Evolutionary conservation across 192 early-diverging fungal species (phyloP), one percentile per base, ranked within the genome.

Genomic region (Mortierella antarctica): DNA sequence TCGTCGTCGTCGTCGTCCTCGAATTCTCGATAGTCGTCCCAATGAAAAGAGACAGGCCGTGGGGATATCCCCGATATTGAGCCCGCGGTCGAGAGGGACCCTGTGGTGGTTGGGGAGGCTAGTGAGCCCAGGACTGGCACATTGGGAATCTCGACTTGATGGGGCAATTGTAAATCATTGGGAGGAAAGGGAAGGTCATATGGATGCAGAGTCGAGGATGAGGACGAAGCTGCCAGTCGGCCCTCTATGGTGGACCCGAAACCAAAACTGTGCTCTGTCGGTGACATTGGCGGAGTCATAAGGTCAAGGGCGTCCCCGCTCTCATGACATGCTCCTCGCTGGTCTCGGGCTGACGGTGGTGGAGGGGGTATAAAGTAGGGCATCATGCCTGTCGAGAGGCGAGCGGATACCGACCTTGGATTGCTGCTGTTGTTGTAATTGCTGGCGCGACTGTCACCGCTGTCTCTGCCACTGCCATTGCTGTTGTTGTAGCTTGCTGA

Each of bases 261-360:
- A 7, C 23, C 65, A 60, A 80, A 80, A 31, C 62, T 61, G n/a
- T 56, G 47, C 18, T 80, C 77, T 2, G 77, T 80, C 20, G 77
- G 77, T 11, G 77, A 80, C 77, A 80, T 80, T 40, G 77, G 77
- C 0, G 77, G 77, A 15, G 77, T 80, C 68, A 80, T 80, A 50
- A 80, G 44, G 1, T 67, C 66, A 41, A 68, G 60, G 56, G 71
- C 77, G 1, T 65, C 58, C 5, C 31, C 48, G 23, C 21, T 45
- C 47, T 70, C 67, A 8, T 21, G 39, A 50, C 18, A 61, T 1
- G 67, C 31, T 31, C 31, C 6, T 45, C 47, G 58, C 49, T 67
- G 63, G 4, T 59, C 49, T 48, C 7, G 60, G 14, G 63, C 23
- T 55, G 74, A 8, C 7, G 31, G 67, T 17, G 74, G 65, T 45